A percentile compares a stretch with the other conserved stretches of the same genome.
Conservation (phyloP, 1,284 basidiomycete genomes). For the Pseudozyma sp. region DNA sequence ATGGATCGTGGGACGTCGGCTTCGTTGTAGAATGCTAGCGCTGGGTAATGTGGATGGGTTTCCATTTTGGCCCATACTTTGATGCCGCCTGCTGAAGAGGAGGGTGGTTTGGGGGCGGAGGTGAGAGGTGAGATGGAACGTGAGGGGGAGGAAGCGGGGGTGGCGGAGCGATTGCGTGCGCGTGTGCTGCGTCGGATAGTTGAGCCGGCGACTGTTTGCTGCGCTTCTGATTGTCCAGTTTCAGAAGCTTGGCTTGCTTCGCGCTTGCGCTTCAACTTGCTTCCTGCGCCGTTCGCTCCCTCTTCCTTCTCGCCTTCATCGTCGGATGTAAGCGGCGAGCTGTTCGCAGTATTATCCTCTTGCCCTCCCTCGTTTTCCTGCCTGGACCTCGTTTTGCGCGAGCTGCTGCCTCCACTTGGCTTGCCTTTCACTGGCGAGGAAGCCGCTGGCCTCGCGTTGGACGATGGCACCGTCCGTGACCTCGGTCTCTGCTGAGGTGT, state of each 20-base stretch:
- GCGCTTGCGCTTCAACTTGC: constrained; percentile 17
- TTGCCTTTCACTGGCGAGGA: constrained; percentile 5
- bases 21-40: constrained; percentile 13
- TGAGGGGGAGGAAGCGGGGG: constrained; percentile 15
- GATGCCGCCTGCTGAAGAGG: constrained; percentile 19
- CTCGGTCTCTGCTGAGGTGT: constrained; percentile 32
- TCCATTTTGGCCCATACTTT: constrained; percentile 50
- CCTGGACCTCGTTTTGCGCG: constrained; percentile 9
- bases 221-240: neutral
- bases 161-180: constrained; percentile 6
- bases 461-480: constrained; percentile 27
- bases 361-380: constrained; percentile 9
- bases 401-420: neutral
- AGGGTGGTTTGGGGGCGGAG: neutral
- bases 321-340: constrained; percentile 43
- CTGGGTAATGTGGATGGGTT: constrained; percentile 34
- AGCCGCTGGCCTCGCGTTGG: constrained; percentile 2
- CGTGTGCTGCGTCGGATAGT: constrained; percentile 26
- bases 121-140: neutral
- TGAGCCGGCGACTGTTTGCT: neutral
- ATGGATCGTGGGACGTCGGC: constrained; percentile 3
- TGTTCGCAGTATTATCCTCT: constrained; percentile 13
- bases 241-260: constrained; percentile 12
- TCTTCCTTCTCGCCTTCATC: constrained; percentile 24
- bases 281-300: neutral